A percentile compares a stretch with the other conserved stretches of the same genome.
phyloP scores from a whole-genome alignment of 768 basidiomycete species.

The Lactarius vividus region DNA sequence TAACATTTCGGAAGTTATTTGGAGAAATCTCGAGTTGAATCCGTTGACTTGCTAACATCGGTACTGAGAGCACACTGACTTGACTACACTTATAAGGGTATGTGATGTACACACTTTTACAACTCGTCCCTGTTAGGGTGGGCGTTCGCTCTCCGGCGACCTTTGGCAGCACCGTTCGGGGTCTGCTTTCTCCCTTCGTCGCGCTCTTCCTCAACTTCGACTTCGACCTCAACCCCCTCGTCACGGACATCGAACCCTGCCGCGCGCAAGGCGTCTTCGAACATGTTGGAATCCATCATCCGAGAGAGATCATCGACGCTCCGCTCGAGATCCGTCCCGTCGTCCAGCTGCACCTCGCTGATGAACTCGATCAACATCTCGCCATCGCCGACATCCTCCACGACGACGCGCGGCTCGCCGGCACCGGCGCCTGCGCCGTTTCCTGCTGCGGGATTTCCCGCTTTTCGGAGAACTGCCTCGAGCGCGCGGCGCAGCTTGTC shows the following conservation, averaged over 20 bases:
- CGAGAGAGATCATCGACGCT: conserved; percentile 32
- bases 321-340: conserved; percentile 23
- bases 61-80: no score
- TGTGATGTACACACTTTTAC: not conserved
- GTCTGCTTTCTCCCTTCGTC: conserved; percentile 25
- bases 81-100: not conserved
- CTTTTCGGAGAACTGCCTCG: conserved; percentile 20
- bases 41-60: not conserved
- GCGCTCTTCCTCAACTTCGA: conserved; percentile 30
- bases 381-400: conserved; percentile 28
- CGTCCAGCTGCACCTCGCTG: conserved; percentile 21
- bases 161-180: conserved; percentile 14
- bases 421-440: not conserved
- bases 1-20: conserved; percentile 1
- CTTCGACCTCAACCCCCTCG: conserved; percentile 32
- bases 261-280: conserved; percentile 51
- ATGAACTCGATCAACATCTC: conserved; percentile 31
- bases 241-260: conserved; percentile 51
- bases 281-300: conserved; percentile 33
- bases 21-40: not conserved
- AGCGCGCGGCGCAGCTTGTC: conserved; percentile 24
- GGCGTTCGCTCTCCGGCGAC: conserved; percentile 10
- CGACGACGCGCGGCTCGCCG: conserved; percentile 22
- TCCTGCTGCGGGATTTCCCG: not conserved
- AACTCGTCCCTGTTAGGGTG: conserved; percentile 17